phyloP scores from a whole-genome alignment of 1,284 basidiomycete genomes.

The Ganoderma multipileum region DNA sequence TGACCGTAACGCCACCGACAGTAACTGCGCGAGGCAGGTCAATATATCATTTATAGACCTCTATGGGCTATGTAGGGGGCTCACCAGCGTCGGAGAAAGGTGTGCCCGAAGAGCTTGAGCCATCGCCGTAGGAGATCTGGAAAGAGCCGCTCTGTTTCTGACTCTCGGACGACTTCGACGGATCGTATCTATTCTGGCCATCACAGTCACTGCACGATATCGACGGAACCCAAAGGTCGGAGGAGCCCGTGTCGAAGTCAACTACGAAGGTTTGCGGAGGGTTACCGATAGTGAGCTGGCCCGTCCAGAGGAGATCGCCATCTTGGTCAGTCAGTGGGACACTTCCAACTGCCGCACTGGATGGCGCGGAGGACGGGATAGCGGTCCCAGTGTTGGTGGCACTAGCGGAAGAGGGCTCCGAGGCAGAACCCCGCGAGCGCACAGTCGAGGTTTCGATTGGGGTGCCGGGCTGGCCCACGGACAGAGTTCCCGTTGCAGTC shows the following conservation, averaged over 20 bases:
- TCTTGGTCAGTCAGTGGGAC: constrained; percentile 30
- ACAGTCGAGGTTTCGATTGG: neutral
- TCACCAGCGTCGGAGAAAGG: constrained; percentile 57
- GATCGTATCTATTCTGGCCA: constrained; percentile 38
- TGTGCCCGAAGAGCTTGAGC: constrained; percentile 55
- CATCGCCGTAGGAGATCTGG: constrained; percentile 59
- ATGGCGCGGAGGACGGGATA: neutral
- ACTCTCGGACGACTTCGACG: constrained; percentile 45
- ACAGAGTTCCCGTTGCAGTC: neutral
- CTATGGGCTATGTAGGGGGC: constrained; percentile 1
- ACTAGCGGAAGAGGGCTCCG: neutral
- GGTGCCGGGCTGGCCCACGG: constrained; percentile 6
- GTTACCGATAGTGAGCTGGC: constrained; percentile 32
- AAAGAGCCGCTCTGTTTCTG: constrained; percentile 45
- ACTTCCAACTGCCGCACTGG: constrained; percentile 3
- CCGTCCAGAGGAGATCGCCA: constrained; percentile 30
- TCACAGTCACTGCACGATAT: constrained; percentile 32
- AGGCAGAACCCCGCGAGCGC: constrained; percentile 12
- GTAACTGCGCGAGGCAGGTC: constrained; percentile 12
- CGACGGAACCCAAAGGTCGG: constrained; percentile 37
- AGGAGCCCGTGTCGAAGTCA: constrained; percentile 40
- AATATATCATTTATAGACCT: neutral
- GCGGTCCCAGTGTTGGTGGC: neutral
- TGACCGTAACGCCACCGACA: constrained; percentile 33
- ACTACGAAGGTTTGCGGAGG: constrained; percentile 32